A percentile compares a stretch with the other conserved stretches of the same genome.
phyloP scores from a whole-genome alignment of 2,329 filamentous ascomycete species.

The Curvularia verruculosa region DNA sequence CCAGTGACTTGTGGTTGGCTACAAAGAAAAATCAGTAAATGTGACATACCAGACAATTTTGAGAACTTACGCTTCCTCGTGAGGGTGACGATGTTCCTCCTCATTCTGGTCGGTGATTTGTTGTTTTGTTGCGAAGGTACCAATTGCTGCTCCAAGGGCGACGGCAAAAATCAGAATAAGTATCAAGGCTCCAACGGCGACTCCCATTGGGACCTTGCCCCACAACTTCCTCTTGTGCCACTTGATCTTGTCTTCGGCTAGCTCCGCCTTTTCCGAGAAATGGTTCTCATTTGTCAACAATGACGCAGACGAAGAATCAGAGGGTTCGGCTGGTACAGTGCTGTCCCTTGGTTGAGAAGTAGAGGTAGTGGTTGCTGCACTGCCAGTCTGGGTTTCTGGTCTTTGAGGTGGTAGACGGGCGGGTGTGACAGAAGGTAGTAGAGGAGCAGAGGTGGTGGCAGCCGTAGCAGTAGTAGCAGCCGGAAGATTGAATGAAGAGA shows the following conservation, averaged over 20 bases:
- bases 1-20: conserved; percentile 54
- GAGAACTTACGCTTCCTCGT: conserved; percentile 41
- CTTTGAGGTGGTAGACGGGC: conserved; percentile 39
- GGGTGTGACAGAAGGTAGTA: conserved; percentile 33
- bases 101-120: conserved; percentile 25
- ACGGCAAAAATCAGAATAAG: conserved; percentile 55
- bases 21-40: conserved; percentile 24
- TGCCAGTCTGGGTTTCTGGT: conserved; percentile 42
- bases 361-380: conserved; percentile 24
- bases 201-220: conserved; percentile 58
- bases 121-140: conserved; percentile 58
- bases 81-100: conserved; percentile 19
- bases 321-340: conserved; percentile 33
- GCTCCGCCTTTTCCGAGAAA: conserved; percentile 40
- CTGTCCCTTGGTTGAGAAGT: conserved; percentile 12
- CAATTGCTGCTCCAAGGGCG: conserved; percentile 61
- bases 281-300: conserved; percentile 31
- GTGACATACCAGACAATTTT: neutral
- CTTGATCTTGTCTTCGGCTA: conserved; percentile 23
- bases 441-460: conserved; percentile 23
- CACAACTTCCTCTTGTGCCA: conserved; percentile 55
- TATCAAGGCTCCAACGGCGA: conserved; percentile 55
- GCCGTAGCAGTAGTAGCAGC: conserved; percentile 9
- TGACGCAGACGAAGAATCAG: conserved; percentile 39
- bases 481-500: conserved; percentile 28